Base-by-base conservation (phyloP, 2,329 filamentous ascomycete genomes). In the Trichoderma brevicompactum region DNA sequence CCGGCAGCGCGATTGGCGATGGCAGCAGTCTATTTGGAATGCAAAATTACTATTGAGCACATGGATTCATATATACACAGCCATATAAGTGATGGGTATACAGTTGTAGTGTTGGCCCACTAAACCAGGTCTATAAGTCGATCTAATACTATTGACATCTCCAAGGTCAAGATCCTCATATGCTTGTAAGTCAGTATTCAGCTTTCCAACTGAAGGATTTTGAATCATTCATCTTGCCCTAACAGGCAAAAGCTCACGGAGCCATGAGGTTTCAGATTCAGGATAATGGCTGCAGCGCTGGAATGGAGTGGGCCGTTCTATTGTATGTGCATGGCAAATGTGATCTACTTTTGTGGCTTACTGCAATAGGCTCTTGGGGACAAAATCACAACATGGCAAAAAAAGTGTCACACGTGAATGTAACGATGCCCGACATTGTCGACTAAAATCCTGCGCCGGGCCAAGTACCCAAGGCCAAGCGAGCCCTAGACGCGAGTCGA, bases 241-340 rank as follows among this genome's bases (percentile, higher is more conserved):
- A n/a, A 28, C 7, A 9, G 44, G 60, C 12, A 28, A n/a, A 12
- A 17, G 8, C 19, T 17, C 28, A 34, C 60, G 49, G 17, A 62
- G 49, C 40, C 34, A 17, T 13, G 46, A 38, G 49, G 41, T 50
- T 62, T 65, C 49, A 49, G 64, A 34, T 38, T 55, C 49, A 62
- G 41, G 64, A 50, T 15, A 7, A 40, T 19, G 23, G 9, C 17
- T 17, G 15, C 41, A 50, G 46, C 19, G 15, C 40, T 9, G n/a
- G 40, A 46, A n/a, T 59, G 41, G 56, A 12, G 36, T 10, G 7
- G 36, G 36, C 23, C 23, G 23, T 41, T 41, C 38, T 36, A 38
- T 19, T 38, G 36, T 23, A 7, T 48, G 13, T 7, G 38, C 32
- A 52, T 19, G n/a, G 32, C 36, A 28, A 40, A 38, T 36, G 32